Percentiles rank a stretch among this genome's conserved stretches.
These are phyloP conservation scores for Viola pubescens DNA, from an alignment of 441 rosid species.

Conservation along the genomic window DNA sequence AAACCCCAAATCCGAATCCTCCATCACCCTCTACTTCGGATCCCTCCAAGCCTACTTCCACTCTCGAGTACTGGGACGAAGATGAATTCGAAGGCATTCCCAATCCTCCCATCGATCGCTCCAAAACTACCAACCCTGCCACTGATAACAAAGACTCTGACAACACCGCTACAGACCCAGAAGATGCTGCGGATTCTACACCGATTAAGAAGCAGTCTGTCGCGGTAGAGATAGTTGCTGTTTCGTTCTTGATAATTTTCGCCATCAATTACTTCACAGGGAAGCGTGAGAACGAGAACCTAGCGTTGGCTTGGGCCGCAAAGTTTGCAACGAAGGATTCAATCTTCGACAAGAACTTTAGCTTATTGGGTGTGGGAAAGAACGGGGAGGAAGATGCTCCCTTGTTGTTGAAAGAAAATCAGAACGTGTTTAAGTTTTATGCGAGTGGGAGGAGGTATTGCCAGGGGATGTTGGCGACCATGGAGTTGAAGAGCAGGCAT, in stretches of 20 bases:
- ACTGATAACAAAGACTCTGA: slow-evolving; percentile 25
- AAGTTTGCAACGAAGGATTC: slow-evolving; percentile 72
- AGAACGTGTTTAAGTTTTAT: slow-evolving; percentile 72
- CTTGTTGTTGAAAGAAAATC: slow-evolving; percentile 75
- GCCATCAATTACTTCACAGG: slow-evolving; percentile 64
- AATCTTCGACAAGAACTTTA: slow-evolving; percentile 81
- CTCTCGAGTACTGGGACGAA: slow-evolving; percentile 83
- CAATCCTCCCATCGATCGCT: slow-evolving; percentile 23
- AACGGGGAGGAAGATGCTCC: slow-evolving; percentile 62
- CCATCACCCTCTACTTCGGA: slow-evolving; percentile 15
- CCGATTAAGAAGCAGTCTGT: slow-evolving; percentile 27
- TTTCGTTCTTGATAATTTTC: slow-evolving; percentile 51
- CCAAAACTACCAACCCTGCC: slow-evolving; percentile 24
- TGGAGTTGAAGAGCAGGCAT: slow-evolving; percentile 89
- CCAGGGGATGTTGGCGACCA: slow-evolving; percentile 76
- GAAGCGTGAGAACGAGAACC: slow-evolving; percentile 73
- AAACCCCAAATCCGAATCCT: slow-evolving; percentile 14
- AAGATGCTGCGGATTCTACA: slow-evolving; percentile 11
- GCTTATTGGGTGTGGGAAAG: slow-evolving; percentile 79
- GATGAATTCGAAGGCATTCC: slow-evolving; percentile 93
- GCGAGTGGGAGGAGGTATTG: slow-evolving; percentile 89
- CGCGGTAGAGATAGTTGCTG: slow-evolving; percentile 52
- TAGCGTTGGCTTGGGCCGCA: slow-evolving; percentile 85
- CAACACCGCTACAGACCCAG: slow-evolving; percentile 13
- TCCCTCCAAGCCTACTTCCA: slow-evolving; percentile 19